phyloP scores from a whole-genome alignment of 169 alveolate species.

The Plasmodium gaboni region DNA sequence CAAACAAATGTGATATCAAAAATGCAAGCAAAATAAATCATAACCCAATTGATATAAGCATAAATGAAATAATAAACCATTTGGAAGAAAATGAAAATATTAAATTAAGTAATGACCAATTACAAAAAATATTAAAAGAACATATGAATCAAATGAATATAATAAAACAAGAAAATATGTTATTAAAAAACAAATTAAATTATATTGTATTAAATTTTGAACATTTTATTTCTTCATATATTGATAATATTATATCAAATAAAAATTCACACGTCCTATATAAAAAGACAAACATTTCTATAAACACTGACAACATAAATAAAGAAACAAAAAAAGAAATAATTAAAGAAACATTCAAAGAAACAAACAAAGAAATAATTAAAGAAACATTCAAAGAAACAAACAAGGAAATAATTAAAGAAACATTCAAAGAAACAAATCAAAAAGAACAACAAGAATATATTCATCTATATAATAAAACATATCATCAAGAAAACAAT shows the following conservation, averaged over 20 bases:
- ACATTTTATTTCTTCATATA: constrained; percentile 38
- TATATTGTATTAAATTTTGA: constrained; percentile 52
- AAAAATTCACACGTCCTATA: neutral
- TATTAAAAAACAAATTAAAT: constrained; percentile 70
- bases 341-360: neutral
- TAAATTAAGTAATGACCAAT: constrained; percentile 12
- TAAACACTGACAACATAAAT: too few relatives aligned
- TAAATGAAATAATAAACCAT: constrained; percentile 1
- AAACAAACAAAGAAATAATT: neutral
- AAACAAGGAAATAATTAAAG: neutral
- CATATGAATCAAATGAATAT: constrained; percentile 15
- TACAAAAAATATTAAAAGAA: constrained; percentile 12
- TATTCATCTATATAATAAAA: neutral
- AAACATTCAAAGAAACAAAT: neutral
- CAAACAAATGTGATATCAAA: too few relatives aligned
- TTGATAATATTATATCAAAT: constrained; percentile 2
- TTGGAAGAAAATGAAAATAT: constrained; percentile 18
- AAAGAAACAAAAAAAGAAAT: neutral
- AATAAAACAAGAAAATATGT: constrained; percentile 54
- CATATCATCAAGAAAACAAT: too few relatives aligned
- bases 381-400: neutral
- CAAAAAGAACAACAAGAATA: neutral
- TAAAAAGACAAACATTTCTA: neutral
- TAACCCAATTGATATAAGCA: too few relatives aligned
- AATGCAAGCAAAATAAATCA: too few relatives aligned